Evolutionary conservation across 1,284 basidiomycete species (phyloP), one percentile per base, ranked within the genome.

Genomic region (Cutaneotrichosporon sp.): DNA sequence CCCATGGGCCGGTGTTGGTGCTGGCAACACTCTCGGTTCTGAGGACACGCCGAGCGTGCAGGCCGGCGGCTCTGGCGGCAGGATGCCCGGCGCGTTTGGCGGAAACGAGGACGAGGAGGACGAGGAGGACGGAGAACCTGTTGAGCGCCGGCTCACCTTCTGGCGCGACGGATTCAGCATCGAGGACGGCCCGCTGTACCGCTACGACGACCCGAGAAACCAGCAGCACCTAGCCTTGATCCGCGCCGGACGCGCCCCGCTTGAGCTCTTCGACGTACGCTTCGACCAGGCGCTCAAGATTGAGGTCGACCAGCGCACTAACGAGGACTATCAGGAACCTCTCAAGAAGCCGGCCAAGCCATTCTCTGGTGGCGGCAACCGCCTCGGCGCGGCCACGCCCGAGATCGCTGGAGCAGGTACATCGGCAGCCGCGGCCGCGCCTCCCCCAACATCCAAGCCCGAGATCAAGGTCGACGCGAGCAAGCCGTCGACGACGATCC

Each of bases 101-200:
- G 38, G 38, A 1, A 49, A 57, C 2, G 64, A 60, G 18, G 60
- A 59, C 9, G 64, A 61, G 5, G 79, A 79, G 1, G 80, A 81
- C 0, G 78, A 79, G 14, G 82, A 82, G 56, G 85, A 83, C 26
- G 86, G 87, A 22, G 84, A 85, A 52, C 84, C 85, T 63, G 83
- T 86, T 0, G 90, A 85, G 0, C 88, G 96, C 13, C 85, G 88
- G 65, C 83, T 99, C 40, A 96, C 90, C 0, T 92, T 99, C 80
- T 99, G 97, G 96, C 85, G 88, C 42, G 87, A 98, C 69, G 96
- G 96, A 0, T 98, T 98, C 81, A 90, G 89, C 56, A 87, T 99
- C 64, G 93, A 96, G 73, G 92, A 95, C 71, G 92, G 94, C 6
- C 88, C 89, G 46, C 83, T 98, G 62, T 86, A 90, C 85, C 83